Base-by-base conservation (phyloP, 2,329 filamentous ascomycete species). In the Conoideocrella luteorostrata region DNA sequence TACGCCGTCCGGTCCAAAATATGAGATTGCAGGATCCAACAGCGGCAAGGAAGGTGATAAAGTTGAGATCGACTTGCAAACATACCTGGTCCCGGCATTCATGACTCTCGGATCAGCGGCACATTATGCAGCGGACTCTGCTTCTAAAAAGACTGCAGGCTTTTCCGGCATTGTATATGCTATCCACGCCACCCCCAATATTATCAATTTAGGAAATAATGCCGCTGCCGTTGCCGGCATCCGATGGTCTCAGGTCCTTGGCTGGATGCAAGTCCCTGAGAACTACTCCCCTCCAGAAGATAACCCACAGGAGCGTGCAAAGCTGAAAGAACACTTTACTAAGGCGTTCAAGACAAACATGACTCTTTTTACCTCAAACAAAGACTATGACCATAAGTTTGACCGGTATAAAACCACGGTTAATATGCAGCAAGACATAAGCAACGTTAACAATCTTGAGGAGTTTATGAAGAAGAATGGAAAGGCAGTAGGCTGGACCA, bases 171-270 rank as follows among this genome's bases (percentile, higher is more conserved):
- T 44, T 9, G 43, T 44, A 1, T 44, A 44, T 18, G 37, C 36
- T 5, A 36, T 44, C 12, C 43, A 38, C 15, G 35, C 37, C 28
- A 39, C 43, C 6, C 43, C 43, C 7, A 44, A 44, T 20, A 35
- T 44, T 4, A 18, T 44, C 5, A 22, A 15, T 20, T 33, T 24
- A 28, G 36, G 18, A 5, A 24, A 18, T 10, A 13, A 18, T 3
- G 21, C 20, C 17, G 20, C 29, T 10, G 34, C 34, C 12, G 42
- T 28, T 5, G 36, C 35, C 9, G 42, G 42, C 21, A 44, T 44
- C 20, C 4, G 13, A 2, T 44, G 26, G 42, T 18, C 18, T 5
- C 42, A 44, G 36, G 36, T 44, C 20, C 13, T 40, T 7, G 36
- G 18, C 12, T 44, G 42, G 36, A 18, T 15, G 6, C 35, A 34